Conservation (phyloP, 1,284 basidiomycete genomes). For the Ustilago bromivora region DNA sequence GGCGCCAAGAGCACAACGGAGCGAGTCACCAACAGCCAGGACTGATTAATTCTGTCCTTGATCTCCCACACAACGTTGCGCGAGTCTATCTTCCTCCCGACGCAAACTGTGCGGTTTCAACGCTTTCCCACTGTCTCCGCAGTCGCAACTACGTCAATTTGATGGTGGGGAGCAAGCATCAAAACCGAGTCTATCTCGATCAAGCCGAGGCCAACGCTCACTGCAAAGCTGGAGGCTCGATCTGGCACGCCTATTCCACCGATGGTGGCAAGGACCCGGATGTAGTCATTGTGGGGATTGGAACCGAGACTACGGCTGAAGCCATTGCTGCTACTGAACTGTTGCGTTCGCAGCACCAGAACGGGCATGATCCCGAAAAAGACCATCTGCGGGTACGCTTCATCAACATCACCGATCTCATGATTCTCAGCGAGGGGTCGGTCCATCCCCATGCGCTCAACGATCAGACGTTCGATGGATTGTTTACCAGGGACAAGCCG, state of each 20-base stretch:
- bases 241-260: slow-evolving; percentile 72
- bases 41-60: slow-evolving; percentile 84
- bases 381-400: slow-evolving; percentile 64
- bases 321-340: slow-evolving; percentile 69
- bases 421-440: slow-evolving; percentile 77
- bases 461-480: slow-evolving; percentile 73
- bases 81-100: slow-evolving; percentile 91
- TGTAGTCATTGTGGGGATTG: slow-evolving; percentile 72
- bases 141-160: slow-evolving; percentile 86
- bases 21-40: slow-evolving; percentile 79
- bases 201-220: slow-evolving; percentile 70
- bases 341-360: slow-evolving; percentile 37
- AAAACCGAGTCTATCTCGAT: slow-evolving; percentile 66
- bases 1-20: slow-evolving; percentile 77
- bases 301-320: slow-evolving; percentile 72
- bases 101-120: slow-evolving; percentile 83
- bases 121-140: slow-evolving; percentile 81
- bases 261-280: slow-evolving; percentile 72
- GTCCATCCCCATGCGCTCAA: slow-evolving; percentile 84
- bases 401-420: slow-evolving; percentile 74
- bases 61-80: slow-evolving; percentile 79
- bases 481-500: slow-evolving; percentile 70
- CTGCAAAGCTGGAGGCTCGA: slow-evolving; percentile 69
- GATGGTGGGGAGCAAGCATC: slow-evolving; percentile 82
- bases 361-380: slow-evolving; percentile 26